These are phyloP conservation scores for Dactylellina sp. DNA, from an alignment of 2,329 filamentous ascomycete genomes.

Conservation along the genomic window DNA sequence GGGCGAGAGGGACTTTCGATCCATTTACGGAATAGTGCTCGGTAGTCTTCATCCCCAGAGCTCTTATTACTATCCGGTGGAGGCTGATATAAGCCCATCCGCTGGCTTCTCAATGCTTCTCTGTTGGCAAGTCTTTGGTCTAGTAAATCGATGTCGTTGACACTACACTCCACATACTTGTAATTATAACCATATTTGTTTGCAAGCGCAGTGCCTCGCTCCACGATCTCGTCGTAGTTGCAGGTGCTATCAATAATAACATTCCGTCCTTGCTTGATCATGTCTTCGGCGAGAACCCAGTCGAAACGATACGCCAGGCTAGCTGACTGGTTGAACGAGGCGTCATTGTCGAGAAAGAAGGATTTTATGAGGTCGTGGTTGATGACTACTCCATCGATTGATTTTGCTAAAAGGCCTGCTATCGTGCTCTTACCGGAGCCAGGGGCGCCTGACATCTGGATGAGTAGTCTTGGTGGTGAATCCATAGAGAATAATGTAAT, in stretches of 20 bases:
- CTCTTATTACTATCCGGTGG: slow-evolving; percentile 57
- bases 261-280: slow-evolving; percentile 62
- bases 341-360: slow-evolving; percentile 61
- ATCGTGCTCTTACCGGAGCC: slow-evolving; percentile 64
- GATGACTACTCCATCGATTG: slow-evolving; percentile 62
- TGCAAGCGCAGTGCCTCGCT: slow-evolving; percentile 61
- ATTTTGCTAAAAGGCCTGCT: slow-evolving; percentile 60
- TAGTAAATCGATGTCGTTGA: slow-evolving; percentile 61
- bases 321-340: slow-evolving; percentile 62
- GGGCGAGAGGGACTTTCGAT: slow-evolving; percentile 62
- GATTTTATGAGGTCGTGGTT: slow-evolving; percentile 64
- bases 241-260: slow-evolving; percentile 65
- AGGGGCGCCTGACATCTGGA: slow-evolving; percentile 64
- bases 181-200: slow-evolving; percentile 58
- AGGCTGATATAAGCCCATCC: slow-evolving; percentile 60
- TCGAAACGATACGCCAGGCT: slow-evolving; percentile 63
- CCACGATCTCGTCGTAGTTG: slow-evolving; percentile 62
- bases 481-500: no score
- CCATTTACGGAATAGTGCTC: slow-evolving; percentile 61
- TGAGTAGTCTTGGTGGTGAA: slow-evolving; percentile 54
- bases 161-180: slow-evolving; percentile 63
- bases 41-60: slow-evolving; percentile 46
- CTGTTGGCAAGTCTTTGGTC: slow-evolving; percentile 61
- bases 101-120: slow-evolving; percentile 61
- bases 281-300: slow-evolving; percentile 63